Evolutionary conservation across 345 rosid genomes (phyloP).

Genomic region (Streptanthus diversifolius): DNA sequence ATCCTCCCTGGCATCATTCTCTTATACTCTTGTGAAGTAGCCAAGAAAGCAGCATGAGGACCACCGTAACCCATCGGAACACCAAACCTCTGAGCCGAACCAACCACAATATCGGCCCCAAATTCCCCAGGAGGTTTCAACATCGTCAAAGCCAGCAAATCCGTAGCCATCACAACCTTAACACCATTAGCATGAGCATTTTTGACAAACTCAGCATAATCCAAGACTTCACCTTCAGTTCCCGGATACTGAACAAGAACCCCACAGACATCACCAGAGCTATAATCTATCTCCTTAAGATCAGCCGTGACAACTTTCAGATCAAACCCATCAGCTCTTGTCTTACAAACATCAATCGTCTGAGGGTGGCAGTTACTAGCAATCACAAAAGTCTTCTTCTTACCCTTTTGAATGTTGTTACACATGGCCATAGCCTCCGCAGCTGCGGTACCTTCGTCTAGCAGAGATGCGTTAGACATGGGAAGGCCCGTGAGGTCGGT

Average conservation of each 20-base stretch:
- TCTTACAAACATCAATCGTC: slow-evolving; percentile 88
- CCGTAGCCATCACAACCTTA: slow-evolving; percentile 96
- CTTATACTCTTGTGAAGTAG: slow-evolving; percentile 97
- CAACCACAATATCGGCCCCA: slow-evolving; percentile 92
- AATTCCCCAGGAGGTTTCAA: slow-evolving; percentile 97
- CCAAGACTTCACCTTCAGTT: slow-evolving; percentile 90
- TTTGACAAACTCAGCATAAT: slow-evolving; percentile 79
- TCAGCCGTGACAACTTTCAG: slow-evolving; percentile 63
- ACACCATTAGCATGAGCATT: slow-evolving; percentile 87
- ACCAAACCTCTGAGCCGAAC: slow-evolving; percentile 95
- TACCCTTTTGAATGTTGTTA: slow-evolving; percentile 79
- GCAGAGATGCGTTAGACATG: slow-evolving; percentile 91
- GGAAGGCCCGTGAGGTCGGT: slow-evolving; percentile 92
- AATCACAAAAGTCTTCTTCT: slow-evolving; percentile 88
- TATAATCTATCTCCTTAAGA: slow-evolving; percentile 78
- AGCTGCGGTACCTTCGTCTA: slow-evolving; percentile 96
- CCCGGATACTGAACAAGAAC: slow-evolving; percentile 97
- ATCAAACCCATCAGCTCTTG: slow-evolving; percentile 88
- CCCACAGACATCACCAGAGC: slow-evolving; percentile 86
- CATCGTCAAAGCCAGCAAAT: slow-evolving; percentile 86
- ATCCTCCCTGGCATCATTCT: slow-evolving; percentile 99
- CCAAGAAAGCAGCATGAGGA: slow-evolving; percentile 96
- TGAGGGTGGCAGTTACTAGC: slow-evolving; percentile 89
- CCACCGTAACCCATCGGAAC: slow-evolving; percentile 99
- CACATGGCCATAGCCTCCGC: slow-evolving; percentile 99